Base-by-base conservation (phyloP, 768 basidiomycete genomes). In the Russula foetens region DNA sequence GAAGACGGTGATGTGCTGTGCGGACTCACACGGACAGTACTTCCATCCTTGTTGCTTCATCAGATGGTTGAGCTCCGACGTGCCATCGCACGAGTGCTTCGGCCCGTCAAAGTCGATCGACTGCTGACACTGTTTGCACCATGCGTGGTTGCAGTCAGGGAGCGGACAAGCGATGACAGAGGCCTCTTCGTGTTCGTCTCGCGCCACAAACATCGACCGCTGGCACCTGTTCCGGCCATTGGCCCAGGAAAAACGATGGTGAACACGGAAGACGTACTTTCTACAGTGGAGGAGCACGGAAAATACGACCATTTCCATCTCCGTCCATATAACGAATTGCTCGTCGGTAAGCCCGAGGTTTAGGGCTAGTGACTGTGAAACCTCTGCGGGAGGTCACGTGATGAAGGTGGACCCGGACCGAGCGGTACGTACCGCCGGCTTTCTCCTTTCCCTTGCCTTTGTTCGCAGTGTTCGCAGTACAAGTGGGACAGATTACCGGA, bases 401-500 rank as follows among this genome's bases (percentile, higher is more conserved):
- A 19, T 39, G 29, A 23, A 28, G 65, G 52, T 29, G 17, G 2
- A 24, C 31, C 15, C 11, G 5, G 31, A 9, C 31, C 6, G n/a
- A 46, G 6, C 7, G 19, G 29, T 8, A 14, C 74, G 59, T 67
- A 76, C 77, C 71, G 50, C 71, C 70, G 15, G 72, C 72, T n/a
- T 68, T 65, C 3, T 29, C 48, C 52, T 56, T 53, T 33, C 53
- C 61, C 41, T 47, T 58, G 19, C 68, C 59, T 14, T 63, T 67
- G 39, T 70, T 67, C 14, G 73, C 68, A 19, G 73, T 67, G 39
- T 70, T 67, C 14, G 73, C 68, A 19, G 73, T 70, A 61, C 86
- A 88, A 33, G 77, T 66, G 1, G 86, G 86, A 69, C 86, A 88
- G 14, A 79, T 66, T 31, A 88, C 79, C 4, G 86, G 86, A 50